These are phyloP conservation scores for Phaeosphaeria sp. DNA, from an alignment of 2,329 filamentous ascomycete genomes.

Conservation along the genomic window DNA sequence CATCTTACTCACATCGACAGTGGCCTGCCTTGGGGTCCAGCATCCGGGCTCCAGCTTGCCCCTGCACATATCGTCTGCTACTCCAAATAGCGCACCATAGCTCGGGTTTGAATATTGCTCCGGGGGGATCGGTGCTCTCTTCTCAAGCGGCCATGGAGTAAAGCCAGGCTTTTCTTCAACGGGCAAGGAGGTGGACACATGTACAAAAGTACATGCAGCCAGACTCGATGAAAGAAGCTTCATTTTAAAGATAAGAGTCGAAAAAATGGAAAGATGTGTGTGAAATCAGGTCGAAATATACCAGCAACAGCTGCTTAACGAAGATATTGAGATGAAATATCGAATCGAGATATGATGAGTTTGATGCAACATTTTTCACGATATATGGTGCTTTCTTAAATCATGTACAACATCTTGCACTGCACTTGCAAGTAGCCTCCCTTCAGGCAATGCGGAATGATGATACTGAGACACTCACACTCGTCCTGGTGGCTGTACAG, in stretches of 20 bases:
- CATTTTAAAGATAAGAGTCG: background rate
- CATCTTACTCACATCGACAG: conserved; percentile 3
- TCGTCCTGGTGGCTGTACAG: too few relatives aligned
- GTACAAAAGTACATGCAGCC: conserved; percentile 3
- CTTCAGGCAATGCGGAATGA: too few relatives aligned
- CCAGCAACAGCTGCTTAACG: too few relatives aligned
- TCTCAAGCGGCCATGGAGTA: conserved; percentile 11
- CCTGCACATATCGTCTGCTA: conserved; percentile 5
- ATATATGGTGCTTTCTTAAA: too few relatives aligned
- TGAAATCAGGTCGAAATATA: too few relatives aligned
- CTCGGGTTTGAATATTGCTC: background rate
- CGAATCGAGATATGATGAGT: too few relatives aligned
- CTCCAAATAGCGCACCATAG: conserved; percentile 1
- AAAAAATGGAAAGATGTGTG: too few relatives aligned
- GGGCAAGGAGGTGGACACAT: conserved; percentile 7
- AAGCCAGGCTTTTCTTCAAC: conserved; percentile 11
- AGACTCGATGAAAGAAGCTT: conserved; percentile 3
- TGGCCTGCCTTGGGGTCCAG: conserved; percentile 1
- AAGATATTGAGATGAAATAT: too few relatives aligned
- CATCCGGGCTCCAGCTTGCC: conserved; percentile 1
- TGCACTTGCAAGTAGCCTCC: too few relatives aligned
- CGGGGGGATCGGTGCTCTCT: background rate
- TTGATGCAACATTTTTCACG: too few relatives aligned
- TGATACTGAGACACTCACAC: too few relatives aligned
- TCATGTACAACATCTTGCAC: too few relatives aligned